Base-by-base conservation (phyloP, 257 asterid genomes). In the Perilla frutescens region DNA sequence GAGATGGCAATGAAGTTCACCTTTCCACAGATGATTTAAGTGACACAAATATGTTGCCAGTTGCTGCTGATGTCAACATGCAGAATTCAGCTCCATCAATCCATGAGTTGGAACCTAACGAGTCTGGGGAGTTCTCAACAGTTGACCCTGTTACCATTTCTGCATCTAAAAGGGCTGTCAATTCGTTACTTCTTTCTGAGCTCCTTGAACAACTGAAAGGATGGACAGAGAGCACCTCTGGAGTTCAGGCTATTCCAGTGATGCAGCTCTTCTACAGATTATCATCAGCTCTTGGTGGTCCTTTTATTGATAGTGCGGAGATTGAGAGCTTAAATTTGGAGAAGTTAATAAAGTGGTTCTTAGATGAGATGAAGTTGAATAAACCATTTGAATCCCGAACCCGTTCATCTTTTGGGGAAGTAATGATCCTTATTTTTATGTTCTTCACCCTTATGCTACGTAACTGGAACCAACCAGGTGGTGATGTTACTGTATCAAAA, bases 401-500 rank as follows among this genome's bases (percentile, higher is more conserved):
- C 39, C 93, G 96, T 64, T 88, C 98, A 60, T 72, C 97, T 56
- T 92, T 84, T 84, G 98, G 98, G 66, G 99, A 95, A 81, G 92
- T 89, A 56, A 62, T 88, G 61, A 90, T 95, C 72, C 97, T 95
- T 73, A 70, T 92, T 68, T 90, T 90, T 77, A 95, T 92, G 98
- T 95, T 90, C 88, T 92, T 90, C 80, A 92, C 99, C 48, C 94
- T 92, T 66, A 92, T 95, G 99, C 85, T 95, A 66, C 91, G 99
- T 50, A 95, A 95, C 85, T 95, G 99, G 99, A 90, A 95, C 83
- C 99, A 95, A 70, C 93, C 98, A n/a, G 90, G 97, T 61, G 72
- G 80, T 70, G 98, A 90, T 82, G 89, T 84, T 65, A 76, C 91
- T 74, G 82, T 64, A 47, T 81, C 88, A 72, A 95, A 92, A 87